Percentiles rank a stretch among this genome's conserved stretches.
These are phyloP conservation scores for Jimgerdemannia lactiflua DNA, from an alignment of 192 early-diverging fungal species.

Conservation along the genomic window DNA sequence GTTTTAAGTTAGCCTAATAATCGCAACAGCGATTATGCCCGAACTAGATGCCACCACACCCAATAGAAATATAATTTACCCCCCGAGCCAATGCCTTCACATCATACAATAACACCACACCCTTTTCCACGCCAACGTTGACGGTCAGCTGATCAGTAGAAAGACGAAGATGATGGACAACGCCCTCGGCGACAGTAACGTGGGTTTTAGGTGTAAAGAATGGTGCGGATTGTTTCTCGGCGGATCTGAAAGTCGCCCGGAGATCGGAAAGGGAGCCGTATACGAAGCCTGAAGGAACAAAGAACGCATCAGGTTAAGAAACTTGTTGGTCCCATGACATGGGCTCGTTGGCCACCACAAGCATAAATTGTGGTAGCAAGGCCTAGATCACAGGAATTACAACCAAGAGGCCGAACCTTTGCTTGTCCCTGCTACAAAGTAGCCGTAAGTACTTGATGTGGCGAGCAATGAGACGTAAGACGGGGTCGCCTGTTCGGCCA, in stretches of 20 bases:
- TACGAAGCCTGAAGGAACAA: conserved; percentile 32
- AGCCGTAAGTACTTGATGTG: conserved; percentile 63
- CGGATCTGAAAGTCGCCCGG: conserved; percentile 31
- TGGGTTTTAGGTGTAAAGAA: conserved; percentile 20
- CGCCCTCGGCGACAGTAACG: conserved; percentile 22
- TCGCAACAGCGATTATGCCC: too few species aligned
- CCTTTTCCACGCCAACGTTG: conserved; percentile 29
- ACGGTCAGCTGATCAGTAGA: conserved; percentile 41
- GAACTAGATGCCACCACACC: conserved; percentile 3
- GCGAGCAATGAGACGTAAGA: conserved; percentile 50
- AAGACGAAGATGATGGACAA: conserved; percentile 37
- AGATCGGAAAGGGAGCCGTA: conserved; percentile 28
- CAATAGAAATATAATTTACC: conserved; percentile 33
- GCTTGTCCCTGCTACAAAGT: conserved; percentile 60
- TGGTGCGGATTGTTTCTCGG: conserved; percentile 12
- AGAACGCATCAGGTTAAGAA: conserved; percentile 17
- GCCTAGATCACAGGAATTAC: background rate
- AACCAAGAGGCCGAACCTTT: conserved; percentile 33
- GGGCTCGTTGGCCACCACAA: background rate
- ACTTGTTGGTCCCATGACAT: conserved; percentile 15
- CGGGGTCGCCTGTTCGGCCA: conserved; percentile 32
- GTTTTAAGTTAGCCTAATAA: conserved; percentile 18
- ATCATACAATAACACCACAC: conserved; percentile 31
- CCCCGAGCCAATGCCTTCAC: conserved; percentile 28
- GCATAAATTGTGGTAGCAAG: background rate